Base-by-base conservation (phyloP, 2,329 filamentous ascomycete genomes). In the Arthrobotrys conoides region DNA sequence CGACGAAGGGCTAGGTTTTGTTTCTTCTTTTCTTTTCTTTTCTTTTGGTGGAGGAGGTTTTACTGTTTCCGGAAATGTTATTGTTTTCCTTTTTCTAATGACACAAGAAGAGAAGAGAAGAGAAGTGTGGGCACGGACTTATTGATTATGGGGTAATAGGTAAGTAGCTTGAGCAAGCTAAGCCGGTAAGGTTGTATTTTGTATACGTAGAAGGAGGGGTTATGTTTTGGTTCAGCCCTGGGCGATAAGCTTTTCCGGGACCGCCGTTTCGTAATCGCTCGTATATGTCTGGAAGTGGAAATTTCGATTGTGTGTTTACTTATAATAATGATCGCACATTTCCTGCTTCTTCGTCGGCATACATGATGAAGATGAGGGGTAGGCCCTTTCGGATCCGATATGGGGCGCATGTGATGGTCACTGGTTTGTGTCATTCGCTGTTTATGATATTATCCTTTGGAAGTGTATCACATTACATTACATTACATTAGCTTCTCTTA, bases 141-240 rank as follows among this genome's bases (percentile, higher is more conserved):
- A n/a, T 51, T n/a, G n/a, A n/a, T n/a, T 27, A 51, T 51, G 22
- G 44, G 44, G 44, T 46, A 46, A n/a, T n/a, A n/a, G n/a, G n/a
- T n/a, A n/a, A n/a, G n/a, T 30, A 30, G 27, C 27, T 30, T n/a
- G n/a, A n/a, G n/a, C n/a, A 30, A 30, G 27, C 27, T 30, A 30
- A 30, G 27, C 27, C 27, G 27, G 6, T 30, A 30, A 6, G 27
- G n/a, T n/a, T 30, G 27, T 30, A 46, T 1, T 1, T 46, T 3
- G 16, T 20, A 20, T 16, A 41, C 12, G 12, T n/a, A 48, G 44
- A 16, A 10, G 12, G 44, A 48, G 44, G 41, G 41, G 41, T 20
- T n/a, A 14, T 8, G n/a, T 51, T 27, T 71, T 71, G 67, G 55
- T 71, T 71, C 69, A 71, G 69, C 69, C 68, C 68, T 71, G 69